phyloP scores from a whole-genome alignment of 2,329 filamentous ascomycete genomes.

The Cercospora citrullina region DNA sequence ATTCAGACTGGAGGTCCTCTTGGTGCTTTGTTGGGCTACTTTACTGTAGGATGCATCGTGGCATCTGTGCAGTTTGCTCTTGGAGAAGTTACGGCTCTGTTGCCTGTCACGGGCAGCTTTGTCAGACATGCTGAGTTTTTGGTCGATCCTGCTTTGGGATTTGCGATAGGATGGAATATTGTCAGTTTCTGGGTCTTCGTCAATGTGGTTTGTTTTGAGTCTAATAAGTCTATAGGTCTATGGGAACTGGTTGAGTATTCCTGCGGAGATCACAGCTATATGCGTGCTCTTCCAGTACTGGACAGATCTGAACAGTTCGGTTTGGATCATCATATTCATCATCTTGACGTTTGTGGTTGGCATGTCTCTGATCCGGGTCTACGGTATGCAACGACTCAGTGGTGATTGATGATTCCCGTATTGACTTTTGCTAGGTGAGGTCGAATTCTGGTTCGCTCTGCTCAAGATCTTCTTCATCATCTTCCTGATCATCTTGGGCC shows the following conservation, averaged over 20 bases:
- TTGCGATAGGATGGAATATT: conserved; percentile 32
- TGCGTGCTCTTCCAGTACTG: conserved; percentile 37
- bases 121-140: conserved; percentile 54
- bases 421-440: conserved; percentile 33
- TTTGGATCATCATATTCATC: conserved; percentile 41
- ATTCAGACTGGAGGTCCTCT: conserved; percentile 55
- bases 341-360: conserved; percentile 38
- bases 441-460: conserved; percentile 50
- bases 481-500: conserved; percentile 47
- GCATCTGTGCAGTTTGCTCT: conserved; percentile 54
- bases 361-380: conserved; percentile 41
- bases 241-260: conserved; percentile 36
- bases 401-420: neutral
- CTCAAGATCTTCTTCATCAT: conserved; percentile 50
- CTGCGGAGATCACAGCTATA: conserved; percentile 37
- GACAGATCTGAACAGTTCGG: conserved; percentile 37
- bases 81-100: conserved; percentile 53
- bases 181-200: conserved; percentile 1
- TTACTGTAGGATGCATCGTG: conserved; percentile 53
- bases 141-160: conserved; percentile 49
- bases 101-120: conserved; percentile 55
- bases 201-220: neutral
- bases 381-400: conserved; percentile 35
- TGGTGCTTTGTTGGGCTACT: conserved; percentile 54
- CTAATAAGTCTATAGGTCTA: conserved; percentile 24